These are phyloP conservation scores for Pythium graminicola DNA, from an alignment of 352 stramenopile genomes.

Conservation along the genomic window DNA sequence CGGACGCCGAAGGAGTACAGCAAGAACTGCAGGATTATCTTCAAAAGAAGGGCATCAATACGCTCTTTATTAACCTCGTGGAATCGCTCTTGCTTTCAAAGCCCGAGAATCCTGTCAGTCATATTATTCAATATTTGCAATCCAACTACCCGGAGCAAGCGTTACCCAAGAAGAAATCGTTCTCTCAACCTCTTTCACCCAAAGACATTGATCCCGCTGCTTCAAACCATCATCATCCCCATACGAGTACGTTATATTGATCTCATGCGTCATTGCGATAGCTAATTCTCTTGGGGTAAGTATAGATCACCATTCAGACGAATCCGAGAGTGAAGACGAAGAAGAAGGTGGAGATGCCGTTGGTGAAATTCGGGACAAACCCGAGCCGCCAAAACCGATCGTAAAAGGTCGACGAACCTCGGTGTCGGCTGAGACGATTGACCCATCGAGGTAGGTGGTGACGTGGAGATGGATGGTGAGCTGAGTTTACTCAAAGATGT, in stretches of 20 bases:
- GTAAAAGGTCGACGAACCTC: slow-evolving; percentile 83
- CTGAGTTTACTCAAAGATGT: not conserved
- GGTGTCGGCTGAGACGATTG: slow-evolving; percentile 84
- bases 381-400: slow-evolving; percentile 48
- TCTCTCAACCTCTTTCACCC: slow-evolving; percentile 7
- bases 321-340: slow-evolving; percentile 84
- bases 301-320: slow-evolving; percentile 70
- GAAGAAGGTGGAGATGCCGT: slow-evolving; percentile 69
- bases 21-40: slow-evolving; percentile 89
- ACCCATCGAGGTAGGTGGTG: slow-evolving; percentile 48
- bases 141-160: slow-evolving; percentile 84
- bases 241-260: slow-evolving; percentile 20
- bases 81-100: slow-evolving; percentile 87
- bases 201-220: slow-evolving; percentile 48
- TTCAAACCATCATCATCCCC: slow-evolving; percentile 12
- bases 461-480: not conserved
- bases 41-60: slow-evolving; percentile 90
- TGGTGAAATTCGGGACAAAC: slow-evolving; percentile 72
- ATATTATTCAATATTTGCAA: slow-evolving; percentile 89
- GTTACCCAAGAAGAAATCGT: slow-evolving; percentile 35
- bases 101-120: slow-evolving; percentile 82
- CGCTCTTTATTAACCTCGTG: slow-evolving; percentile 89
- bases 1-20: slow-evolving; percentile 82
- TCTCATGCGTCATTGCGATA: not conserved
- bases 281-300: not conserved